Evolutionary conservation across 1,284 basidiomycete genomes (phyloP).

Genomic region (Hymenochaete sp.): DNA sequence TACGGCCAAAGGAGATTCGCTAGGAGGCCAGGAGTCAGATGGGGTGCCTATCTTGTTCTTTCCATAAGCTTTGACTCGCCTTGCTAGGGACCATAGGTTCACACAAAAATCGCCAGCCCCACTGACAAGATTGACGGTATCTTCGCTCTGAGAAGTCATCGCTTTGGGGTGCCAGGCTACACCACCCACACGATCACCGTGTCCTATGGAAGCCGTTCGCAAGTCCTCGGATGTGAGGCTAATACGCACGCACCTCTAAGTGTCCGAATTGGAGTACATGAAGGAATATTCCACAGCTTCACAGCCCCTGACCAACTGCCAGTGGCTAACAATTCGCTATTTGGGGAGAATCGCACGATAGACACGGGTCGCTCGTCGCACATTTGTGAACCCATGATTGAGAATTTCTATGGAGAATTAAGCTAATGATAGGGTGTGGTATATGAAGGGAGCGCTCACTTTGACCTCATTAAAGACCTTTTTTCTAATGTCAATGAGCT

Average conservation of each 20-base stretch:
- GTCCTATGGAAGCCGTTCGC: constrained; percentile 42
- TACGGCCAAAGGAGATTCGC: constrained; percentile 72
- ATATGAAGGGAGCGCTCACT: constrained; percentile 36
- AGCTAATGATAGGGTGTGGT: not conserved
- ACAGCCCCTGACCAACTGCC: constrained; percentile 94
- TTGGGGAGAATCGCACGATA: constrained; percentile 90
- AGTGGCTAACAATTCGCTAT: constrained; percentile 81
- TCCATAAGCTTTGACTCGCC: constrained; percentile 36
- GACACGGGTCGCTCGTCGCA: constrained; percentile 94
- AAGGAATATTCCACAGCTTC: constrained; percentile 92
- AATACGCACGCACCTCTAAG: constrained; percentile 50
- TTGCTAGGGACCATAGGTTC: constrained; percentile 83
- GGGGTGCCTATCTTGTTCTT: constrained; percentile 5
- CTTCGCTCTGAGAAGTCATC: constrained; percentile 66
- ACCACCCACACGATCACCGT: constrained; percentile 88
- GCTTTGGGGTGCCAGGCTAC: constrained; percentile 97
- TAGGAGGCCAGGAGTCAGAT: constrained; percentile 26
- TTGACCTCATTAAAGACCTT: constrained; percentile 85
- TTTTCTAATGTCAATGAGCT: constrained; percentile 86
- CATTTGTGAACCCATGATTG: constrained; percentile 93
- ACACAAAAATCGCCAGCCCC: constrained; percentile 84
- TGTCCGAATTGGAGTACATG: constrained; percentile 68
- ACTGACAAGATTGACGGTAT: constrained; percentile 79
- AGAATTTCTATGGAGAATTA: constrained; percentile 53
- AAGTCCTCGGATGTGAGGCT: constrained; percentile 1